phyloP scores from a whole-genome alignment of 192 early-diverging fungal genomes.

The Entomortierella beljakovae region DNA sequence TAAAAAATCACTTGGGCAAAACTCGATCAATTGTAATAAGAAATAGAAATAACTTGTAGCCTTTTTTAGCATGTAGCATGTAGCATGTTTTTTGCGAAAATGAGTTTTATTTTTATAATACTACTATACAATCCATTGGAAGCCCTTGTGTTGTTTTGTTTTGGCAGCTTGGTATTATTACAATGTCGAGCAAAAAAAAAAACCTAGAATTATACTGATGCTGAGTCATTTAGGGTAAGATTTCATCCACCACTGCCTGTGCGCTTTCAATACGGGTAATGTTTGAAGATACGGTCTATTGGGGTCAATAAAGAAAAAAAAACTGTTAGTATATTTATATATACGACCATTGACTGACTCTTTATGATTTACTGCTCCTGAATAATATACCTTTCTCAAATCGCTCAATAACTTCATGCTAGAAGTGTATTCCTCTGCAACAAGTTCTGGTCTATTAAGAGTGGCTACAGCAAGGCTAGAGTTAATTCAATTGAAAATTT shows the following conservation, averaged over 20 bases:
- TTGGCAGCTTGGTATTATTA: slow-evolving; percentile 3
- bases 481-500: not conserved
- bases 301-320: not conserved
- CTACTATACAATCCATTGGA: not conserved
- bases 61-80: not conserved
- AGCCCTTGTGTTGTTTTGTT: not conserved
- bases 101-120: not conserved
- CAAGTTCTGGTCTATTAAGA: slow-evolving; percentile 26
- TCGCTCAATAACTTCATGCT: slow-evolving; percentile 30
- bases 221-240: slow-evolving; percentile 20
- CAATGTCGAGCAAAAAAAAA: too few relatives aligned
- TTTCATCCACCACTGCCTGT: slow-evolving; percentile 51
- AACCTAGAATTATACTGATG: not conserved
- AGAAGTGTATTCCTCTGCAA: slow-evolving; percentile 36
- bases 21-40: too few relatives aligned
- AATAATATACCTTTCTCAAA: slow-evolving; percentile 24
- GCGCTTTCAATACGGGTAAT: slow-evolving; percentile 49
- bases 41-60: too few relatives aligned
- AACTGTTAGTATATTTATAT: too few relatives aligned
- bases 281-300: slow-evolving; percentile 49
- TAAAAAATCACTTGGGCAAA: not conserved
- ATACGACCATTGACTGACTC: not conserved
- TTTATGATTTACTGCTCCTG: not conserved
- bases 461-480: slow-evolving; percentile 10
- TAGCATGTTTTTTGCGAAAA: not conserved